Percentiles rank a stretch among this genome's conserved stretches.
Evolutionary conservation across 2,329 filamentous ascomycete species (phyloP).

Genomic region (Monosporascus sp.): DNA sequence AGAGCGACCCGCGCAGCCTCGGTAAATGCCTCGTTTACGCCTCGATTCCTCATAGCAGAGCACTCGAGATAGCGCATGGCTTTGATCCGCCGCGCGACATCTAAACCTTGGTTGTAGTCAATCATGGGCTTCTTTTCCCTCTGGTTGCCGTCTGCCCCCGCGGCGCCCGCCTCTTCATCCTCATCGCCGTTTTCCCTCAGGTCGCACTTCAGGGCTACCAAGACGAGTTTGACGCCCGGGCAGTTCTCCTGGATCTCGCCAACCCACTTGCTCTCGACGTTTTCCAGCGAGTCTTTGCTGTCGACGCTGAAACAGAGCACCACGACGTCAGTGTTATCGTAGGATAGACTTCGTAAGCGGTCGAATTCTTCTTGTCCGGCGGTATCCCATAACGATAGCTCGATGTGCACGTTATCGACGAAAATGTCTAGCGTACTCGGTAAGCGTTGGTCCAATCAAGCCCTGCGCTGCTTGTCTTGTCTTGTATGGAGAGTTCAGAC

Average conservation of each 20-base stretch:
- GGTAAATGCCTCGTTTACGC: slow-evolving; percentile 97
- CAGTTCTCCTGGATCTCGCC: slow-evolving; percentile 98
- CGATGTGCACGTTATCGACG: slow-evolving; percentile 94
- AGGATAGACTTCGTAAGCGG: slow-evolving; percentile 87
- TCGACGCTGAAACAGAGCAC: slow-evolving; percentile 99
- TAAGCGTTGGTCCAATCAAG: too few relatives aligned
- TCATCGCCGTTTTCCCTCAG: slow-evolving; percentile 73
- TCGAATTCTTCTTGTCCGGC: slow-evolving; percentile 99
- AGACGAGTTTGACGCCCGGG: slow-evolving; percentile 86
- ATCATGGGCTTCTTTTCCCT: slow-evolving; percentile 69
- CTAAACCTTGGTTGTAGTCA: slow-evolving; percentile 85
- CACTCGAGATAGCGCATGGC: slow-evolving; percentile 95
- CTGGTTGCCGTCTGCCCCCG: slow-evolving; percentile 31
- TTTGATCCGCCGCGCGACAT: slow-evolving; percentile 86
- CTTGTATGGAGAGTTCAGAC: slow-evolving; percentile 16
- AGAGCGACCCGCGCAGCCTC: slow-evolving; percentile 94
- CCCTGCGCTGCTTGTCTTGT: too few relatives aligned
- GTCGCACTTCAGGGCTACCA: slow-evolving; percentile 96
- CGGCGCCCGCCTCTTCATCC: slow-evolving; percentile 55
- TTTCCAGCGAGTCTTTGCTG: slow-evolving; percentile 92
- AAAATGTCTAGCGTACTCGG: slow-evolving; percentile 70
- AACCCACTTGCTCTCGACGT: slow-evolving; percentile 98
- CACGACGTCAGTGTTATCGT: slow-evolving; percentile 94
- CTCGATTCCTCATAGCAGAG: slow-evolving; percentile 95
- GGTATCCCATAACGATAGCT: slow-evolving; percentile 96